Percentiles rank a stretch among this genome's conserved stretches.
Conservation (phyloP, 1,284 basidiomycete genomes). For the Cutaneotrichosporon mucoides region DNA sequence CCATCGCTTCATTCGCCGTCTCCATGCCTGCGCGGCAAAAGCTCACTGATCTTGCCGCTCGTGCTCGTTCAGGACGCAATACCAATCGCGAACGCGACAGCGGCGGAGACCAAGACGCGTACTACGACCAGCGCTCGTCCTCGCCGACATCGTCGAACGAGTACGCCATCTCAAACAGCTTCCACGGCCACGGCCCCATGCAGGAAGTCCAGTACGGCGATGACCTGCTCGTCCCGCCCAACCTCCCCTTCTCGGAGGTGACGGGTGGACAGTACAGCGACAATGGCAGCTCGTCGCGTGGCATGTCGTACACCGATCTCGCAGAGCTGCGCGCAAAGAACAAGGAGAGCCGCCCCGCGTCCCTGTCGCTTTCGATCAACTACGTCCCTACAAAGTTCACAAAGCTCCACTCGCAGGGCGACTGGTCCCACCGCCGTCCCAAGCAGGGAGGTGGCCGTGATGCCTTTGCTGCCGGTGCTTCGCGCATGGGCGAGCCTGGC, state of each 20-base stretch:
- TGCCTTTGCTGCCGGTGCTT: conserved; percentile 53
- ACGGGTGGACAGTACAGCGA: conserved; percentile 17
- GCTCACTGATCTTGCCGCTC: conserved; percentile 7
- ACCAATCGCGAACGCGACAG: not conserved
- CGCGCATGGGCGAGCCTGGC: conserved; percentile 55
- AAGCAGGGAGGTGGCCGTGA: conserved; percentile 61
- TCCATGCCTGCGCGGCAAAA: conserved; percentile 4
- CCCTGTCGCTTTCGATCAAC: conserved; percentile 57
- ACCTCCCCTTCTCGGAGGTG: conserved; percentile 27
- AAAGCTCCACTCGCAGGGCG: conserved; percentile 51
- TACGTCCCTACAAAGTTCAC: conserved; percentile 66
- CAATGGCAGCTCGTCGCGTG: conserved; percentile 17
- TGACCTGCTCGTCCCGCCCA: conserved; percentile 29
- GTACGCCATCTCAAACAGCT: conserved; percentile 1
- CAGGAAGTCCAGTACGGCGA: conserved; percentile 28
- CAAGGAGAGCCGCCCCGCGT: conserved; percentile 26
- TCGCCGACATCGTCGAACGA: conserved; percentile 7
- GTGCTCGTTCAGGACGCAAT: conserved; percentile 9
- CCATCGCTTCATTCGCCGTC: no score
- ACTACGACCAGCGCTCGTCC: conserved; percentile 5
- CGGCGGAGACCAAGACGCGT: conserved; percentile 5
- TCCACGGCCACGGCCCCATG: conserved; percentile 15
- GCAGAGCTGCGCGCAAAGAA: conserved; percentile 16
- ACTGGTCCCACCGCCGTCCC: conserved; percentile 42
- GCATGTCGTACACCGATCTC: conserved; percentile 21